phyloP scores from a whole-genome alignment of 345 rosid species.

The Garcia nutans region DNA sequence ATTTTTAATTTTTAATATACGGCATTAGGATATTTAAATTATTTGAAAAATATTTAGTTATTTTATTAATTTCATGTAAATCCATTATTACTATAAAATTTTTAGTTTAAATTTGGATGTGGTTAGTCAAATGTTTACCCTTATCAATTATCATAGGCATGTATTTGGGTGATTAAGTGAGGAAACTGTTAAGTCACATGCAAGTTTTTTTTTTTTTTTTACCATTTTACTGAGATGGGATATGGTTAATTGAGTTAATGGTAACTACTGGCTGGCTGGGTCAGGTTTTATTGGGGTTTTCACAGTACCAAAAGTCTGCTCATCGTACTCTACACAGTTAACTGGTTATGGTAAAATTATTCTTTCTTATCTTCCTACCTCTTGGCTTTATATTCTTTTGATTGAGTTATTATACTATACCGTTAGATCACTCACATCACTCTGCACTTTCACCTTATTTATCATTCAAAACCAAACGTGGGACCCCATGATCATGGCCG shows the following conservation, averaged over 20 bases:
- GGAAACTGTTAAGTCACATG: conserved; percentile 6
- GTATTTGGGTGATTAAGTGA: neutral
- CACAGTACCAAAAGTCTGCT: conserved; percentile 70
- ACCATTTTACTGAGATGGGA: neutral
- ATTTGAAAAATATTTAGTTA: too few relatives aligned
- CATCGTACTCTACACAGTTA: conserved; percentile 57
- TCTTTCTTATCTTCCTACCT: neutral
- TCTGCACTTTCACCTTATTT: neutral
- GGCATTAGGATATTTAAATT: too few relatives aligned
- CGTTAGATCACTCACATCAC: conserved; percentile 2
- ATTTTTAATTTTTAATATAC: too few relatives aligned
- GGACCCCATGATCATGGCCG: too few relatives aligned
- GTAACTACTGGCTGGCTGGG: neutral
- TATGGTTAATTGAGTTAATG: neutral
- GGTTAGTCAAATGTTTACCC: too few relatives aligned
- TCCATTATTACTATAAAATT: too few relatives aligned
- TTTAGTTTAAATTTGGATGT: too few relatives aligned
- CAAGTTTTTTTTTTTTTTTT: neutral
- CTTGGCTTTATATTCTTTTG: neutral
- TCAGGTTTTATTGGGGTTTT: conserved; percentile 87
- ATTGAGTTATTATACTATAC: conserved; percentile 7
- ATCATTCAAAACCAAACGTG: too few relatives aligned
- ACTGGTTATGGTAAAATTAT: conserved; percentile 68
- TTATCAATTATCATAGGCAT: too few relatives aligned
- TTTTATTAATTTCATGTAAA: too few relatives aligned